phyloP scores from a whole-genome alignment of 1,284 basidiomycete genomes.

The Trametes versicolor region DNA sequence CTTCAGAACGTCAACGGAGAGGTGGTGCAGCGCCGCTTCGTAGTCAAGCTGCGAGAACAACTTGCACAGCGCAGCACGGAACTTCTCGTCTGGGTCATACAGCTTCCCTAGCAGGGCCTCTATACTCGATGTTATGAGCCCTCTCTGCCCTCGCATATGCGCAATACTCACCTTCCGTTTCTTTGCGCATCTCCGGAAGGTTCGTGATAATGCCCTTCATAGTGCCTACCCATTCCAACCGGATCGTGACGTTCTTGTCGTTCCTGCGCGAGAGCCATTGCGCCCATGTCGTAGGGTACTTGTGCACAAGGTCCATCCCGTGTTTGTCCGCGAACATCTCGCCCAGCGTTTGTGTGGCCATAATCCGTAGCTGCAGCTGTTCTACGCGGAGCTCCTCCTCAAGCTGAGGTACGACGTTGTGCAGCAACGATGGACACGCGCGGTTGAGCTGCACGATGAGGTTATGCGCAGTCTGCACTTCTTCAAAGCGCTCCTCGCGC shows the following conservation, averaged over 20 bases:
- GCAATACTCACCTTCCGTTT: slow-evolving; percentile 68
- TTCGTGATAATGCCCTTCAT: slow-evolving; percentile 70
- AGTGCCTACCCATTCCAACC: slow-evolving; percentile 84
- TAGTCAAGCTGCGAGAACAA: slow-evolving; percentile 89
- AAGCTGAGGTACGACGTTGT: slow-evolving; percentile 92
- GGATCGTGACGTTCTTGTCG: slow-evolving; percentile 79
- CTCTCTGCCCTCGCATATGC: too few relatives aligned
- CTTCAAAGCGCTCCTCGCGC: slow-evolving; percentile 65
- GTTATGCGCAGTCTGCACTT: slow-evolving; percentile 81
- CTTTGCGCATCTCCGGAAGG: slow-evolving; percentile 73
- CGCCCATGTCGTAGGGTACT: slow-evolving; percentile 88
- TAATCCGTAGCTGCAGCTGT: slow-evolving; percentile 74
- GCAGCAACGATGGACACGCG: slow-evolving; percentile 83
- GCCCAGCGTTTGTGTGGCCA: slow-evolving; percentile 88
- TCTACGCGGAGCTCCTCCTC: slow-evolving; percentile 91
- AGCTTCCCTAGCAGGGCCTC: slow-evolving; percentile 76
- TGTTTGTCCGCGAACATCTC: slow-evolving; percentile 89
- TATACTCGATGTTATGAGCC: slow-evolving; percentile 41
- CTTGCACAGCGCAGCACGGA: slow-evolving; percentile 87
- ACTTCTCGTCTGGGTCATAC: slow-evolving; percentile 91
- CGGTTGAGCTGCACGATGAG: slow-evolving; percentile 89
- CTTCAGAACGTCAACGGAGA: slow-evolving; percentile 71
- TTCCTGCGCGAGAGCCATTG: slow-evolving; percentile 85
- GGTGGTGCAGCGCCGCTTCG: slow-evolving; percentile 88
- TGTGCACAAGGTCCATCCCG: slow-evolving; percentile 77